Evolutionary conservation across 73 alveolate genomes (phyloP).

Genomic region (Durusdinium trenchii): DNA sequence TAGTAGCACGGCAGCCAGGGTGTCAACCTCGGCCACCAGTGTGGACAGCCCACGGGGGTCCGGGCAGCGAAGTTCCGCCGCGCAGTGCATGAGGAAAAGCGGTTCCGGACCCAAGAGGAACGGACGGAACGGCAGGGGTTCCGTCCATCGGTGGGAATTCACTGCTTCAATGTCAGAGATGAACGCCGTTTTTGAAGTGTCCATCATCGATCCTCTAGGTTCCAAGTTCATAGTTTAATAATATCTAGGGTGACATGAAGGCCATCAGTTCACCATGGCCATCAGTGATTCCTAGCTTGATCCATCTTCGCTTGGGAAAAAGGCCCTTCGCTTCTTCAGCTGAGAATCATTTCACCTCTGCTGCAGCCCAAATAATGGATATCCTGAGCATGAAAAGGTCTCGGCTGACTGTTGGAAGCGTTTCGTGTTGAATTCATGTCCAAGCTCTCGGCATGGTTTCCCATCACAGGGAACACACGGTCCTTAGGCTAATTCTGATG

Average conservation of each 20-base stretch:
- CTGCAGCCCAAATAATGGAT: slow-evolving; percentile 73
- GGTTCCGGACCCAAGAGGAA: too few relatives aligned
- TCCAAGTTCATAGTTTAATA: neutral
- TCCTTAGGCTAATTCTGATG: slow-evolving; percentile 12
- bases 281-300: neutral
- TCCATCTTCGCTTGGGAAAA: neutral
- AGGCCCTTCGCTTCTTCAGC: neutral
- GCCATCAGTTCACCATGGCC: neutral
- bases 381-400: too few relatives aligned
- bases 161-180: neutral
- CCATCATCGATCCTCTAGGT: neutral
- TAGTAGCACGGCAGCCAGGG: slow-evolving; percentile 73
- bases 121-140: too few relatives aligned
- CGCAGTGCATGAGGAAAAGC: too few relatives aligned
- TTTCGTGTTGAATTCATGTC: too few relatives aligned
- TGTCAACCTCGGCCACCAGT: slow-evolving; percentile 44
- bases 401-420: too few relatives aligned
- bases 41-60: too few relatives aligned
- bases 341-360: slow-evolving; percentile 38
- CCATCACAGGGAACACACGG: slow-evolving; percentile 67
- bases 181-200: neutral
- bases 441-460: neutral
- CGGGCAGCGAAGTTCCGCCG: too few relatives aligned
- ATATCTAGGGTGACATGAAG: neutral
- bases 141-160: neutral